These are phyloP conservation scores for Cryptococcus wingfieldii DNA, from an alignment of 1,284 basidiomycete species.

Conservation along the genomic window DNA sequence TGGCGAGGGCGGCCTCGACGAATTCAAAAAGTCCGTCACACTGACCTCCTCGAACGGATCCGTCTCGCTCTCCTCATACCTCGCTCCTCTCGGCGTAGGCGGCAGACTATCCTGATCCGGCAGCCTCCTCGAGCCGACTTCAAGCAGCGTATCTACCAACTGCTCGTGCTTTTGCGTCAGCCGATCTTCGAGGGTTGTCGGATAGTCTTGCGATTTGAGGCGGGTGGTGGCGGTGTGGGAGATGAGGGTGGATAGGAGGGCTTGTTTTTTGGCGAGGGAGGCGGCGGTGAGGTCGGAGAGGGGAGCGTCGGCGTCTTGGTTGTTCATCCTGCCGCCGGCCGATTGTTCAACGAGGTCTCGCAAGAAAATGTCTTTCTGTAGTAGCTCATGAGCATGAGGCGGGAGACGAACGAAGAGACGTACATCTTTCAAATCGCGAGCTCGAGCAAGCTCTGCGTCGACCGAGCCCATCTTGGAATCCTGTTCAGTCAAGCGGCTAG, in stretches of 20 bases:
- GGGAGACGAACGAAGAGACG: neutral
- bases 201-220: slow-evolving; percentile 25
- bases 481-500: slow-evolving; percentile 19
- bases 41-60: slow-evolving; percentile 31
- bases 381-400: neutral
- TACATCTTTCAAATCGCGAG: slow-evolving; percentile 29
- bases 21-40: slow-evolving; percentile 23
- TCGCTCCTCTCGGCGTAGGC: slow-evolving; percentile 16
- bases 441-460: slow-evolving; percentile 26
- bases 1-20: neutral
- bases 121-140: slow-evolving; percentile 23
- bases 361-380: slow-evolving; percentile 23
- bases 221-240: slow-evolving; percentile 13
- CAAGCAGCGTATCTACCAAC: slow-evolving; percentile 21
- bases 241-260: slow-evolving; percentile 19
- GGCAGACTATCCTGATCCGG: slow-evolving; percentile 28
- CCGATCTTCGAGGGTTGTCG: slow-evolving; percentile 13
- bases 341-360: slow-evolving; percentile 24
- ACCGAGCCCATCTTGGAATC: slow-evolving; percentile 19
- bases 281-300: neutral
- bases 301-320: slow-evolving; percentile 22
- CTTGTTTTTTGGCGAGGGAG: slow-evolving; percentile 5
- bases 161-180: slow-evolving; percentile 11
- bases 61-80: neutral
- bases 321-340: slow-evolving; percentile 13